Base-by-base conservation (phyloP, 495 filamentous ascomycete genomes). In the Hyphodiscus hymeniophilus region DNA sequence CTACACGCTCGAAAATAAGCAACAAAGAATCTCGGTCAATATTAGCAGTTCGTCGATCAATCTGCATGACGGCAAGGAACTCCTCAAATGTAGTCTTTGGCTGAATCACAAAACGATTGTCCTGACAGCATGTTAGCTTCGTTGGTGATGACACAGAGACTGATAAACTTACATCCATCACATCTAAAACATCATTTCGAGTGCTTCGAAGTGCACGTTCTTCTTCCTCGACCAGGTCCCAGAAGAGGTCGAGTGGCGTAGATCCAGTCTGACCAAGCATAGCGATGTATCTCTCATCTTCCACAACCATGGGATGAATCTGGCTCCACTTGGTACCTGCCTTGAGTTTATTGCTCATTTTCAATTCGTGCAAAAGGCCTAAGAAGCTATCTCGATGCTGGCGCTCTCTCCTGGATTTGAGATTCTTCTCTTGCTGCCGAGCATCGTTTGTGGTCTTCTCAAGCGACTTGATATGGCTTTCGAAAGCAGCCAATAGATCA, bases 211-310 rank as follows among this genome's bases (percentile, higher is more conserved):
- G 68, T 16, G 81, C 79, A 41, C 84, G 77, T 51, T 97, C 89
- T 65, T 95, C 89, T 63, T 96, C 91, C 61, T 95, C 91, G 13
- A 97, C 77, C 41, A 89, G 74, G 65, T 99, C 94, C 91, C 94
- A 95, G 66, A 97, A 95, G 7, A 99, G 70, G 48, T 99, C 92
- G 50, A 95, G 72, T n/a, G 91, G 87, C 3, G 79, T 85, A 3
- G 92, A 96, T 43, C 94, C 94, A 34, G 79, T 60, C 56, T 92
- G 88, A 35, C 90, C 92, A 24, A 92, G 76, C 68, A 95, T 85
- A 39, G 79, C 85, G 59, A 71, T 75, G 67, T 94, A 97, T 47
- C 89, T 82, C 38, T 85, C 74, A 56, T 97, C 92, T 56, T 85
- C 72, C 53, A 85, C 76, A 55, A 99, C 77, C 42, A 84, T 60